Conservation (phyloP, 345 rosid species). For the Excoecaria agallocha region DNA sequence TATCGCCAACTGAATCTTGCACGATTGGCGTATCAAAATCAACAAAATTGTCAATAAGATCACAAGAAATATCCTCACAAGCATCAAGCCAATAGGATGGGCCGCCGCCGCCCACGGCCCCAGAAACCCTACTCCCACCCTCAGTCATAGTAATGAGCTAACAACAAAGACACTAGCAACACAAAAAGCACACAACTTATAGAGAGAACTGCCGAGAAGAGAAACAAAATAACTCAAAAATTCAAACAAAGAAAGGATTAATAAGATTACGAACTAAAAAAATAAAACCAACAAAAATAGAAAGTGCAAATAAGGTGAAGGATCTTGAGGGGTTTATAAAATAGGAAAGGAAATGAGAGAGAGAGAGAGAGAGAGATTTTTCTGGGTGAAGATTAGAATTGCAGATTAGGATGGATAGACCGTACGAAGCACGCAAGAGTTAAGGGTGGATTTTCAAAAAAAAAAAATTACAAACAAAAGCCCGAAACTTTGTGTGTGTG, state of each 20-base stretch:
- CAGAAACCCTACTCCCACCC: slow-evolving; percentile 45
- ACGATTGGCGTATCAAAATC: slow-evolving; percentile 60
- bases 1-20: slow-evolving; percentile 40
- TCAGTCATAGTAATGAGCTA: slow-evolving; percentile 35
- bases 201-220: neutral
- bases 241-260: neutral
- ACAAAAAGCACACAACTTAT: neutral
- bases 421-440: slow-evolving; percentile 73
- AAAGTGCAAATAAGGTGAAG: neutral
- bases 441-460: slow-evolving; percentile 16
- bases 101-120: slow-evolving; percentile 29
- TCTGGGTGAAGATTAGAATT: slow-evolving; percentile 11
- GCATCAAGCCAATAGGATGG: slow-evolving; percentile 96
- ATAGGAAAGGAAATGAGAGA: neutral
- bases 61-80: slow-evolving; percentile 75
- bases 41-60: slow-evolving; percentile 60
- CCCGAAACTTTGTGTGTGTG: slow-evolving; percentile 31
- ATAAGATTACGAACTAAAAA: neutral
- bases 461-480: neutral
- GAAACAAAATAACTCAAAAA: neutral
- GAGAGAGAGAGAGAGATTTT: neutral
- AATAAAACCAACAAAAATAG: neutral
- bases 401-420: slow-evolving; percentile 79
- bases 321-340: neutral
- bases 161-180: slow-evolving; percentile 2